Evolutionary conservation across 805 yeast species (phyloP), one percentile per base, ranked within the genome.

Genomic region (Ogataea angusta): DNA sequence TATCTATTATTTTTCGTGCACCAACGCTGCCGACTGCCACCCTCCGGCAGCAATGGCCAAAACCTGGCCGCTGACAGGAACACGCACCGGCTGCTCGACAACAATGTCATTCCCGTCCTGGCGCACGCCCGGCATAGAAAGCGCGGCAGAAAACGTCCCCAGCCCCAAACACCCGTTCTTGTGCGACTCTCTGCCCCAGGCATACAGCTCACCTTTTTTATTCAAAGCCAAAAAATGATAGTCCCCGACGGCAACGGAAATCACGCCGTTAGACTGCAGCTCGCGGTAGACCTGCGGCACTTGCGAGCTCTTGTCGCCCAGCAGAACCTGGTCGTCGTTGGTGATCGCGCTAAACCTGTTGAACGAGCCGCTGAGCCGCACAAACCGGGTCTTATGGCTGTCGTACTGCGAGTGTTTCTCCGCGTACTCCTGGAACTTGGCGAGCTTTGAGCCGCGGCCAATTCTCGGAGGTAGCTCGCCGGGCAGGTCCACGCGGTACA

Each of bases 11-110:
- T 33, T 38, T 33, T 38, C 37, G 27, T 48, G 44, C 12, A 77
- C 65, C 38, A 85, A 64, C 1, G 88, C 89, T 31, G 81, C 78
- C 5, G 87, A 75, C 43, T 85, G 93, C 91, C 91, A 85, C 2
- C 93, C 95, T 12, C 80, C 81, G 6, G 90, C 87, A 2, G 85
- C 73, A 24, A 83, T 72, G 0, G 80, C 79, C 15, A 82, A 59
- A 54, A 82, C 78, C 23, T 64, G 62, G 3, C 76, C 76, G 4
- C 62, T 59, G 1, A 67, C 42, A 2, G 60, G 48, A 5, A 76
- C 62, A 33, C 53, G 53, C 1, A 66, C 60, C 3, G 87, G 87
- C 19, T 57, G 64, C 2, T 49, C 47, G 1, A 70, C 57, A 12
- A 43, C 45, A 16, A 56, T 45, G 3, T 73, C 75, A 27, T 62